Evolutionary conservation across 768 basidiomycete genomes (phyloP), one percentile per base, ranked within the genome.

Genomic region (Pleurotus giganteus): DNA sequence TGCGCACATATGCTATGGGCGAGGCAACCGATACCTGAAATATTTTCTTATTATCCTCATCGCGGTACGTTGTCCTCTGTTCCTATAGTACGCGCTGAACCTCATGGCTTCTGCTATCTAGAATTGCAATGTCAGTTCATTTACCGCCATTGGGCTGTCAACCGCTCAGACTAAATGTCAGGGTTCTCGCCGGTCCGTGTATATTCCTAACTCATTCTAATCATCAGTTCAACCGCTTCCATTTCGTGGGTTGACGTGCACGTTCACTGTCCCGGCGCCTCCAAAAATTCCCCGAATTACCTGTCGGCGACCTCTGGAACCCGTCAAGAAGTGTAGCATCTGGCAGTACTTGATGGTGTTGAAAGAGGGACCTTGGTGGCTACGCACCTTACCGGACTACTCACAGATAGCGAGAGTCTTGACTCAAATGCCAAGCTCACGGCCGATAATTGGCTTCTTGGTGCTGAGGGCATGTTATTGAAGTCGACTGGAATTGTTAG

Each of bases 1-100:
- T 49, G 47, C 47, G 47, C n/a, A 49, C 47, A 6, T 49, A 49
- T 19, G 47, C 47, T 19, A n/a, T 49, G 47, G 47, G 47, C 13
- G 23, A 29, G 47, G 47, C 13, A 9, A 49, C n/a, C 47, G 4
- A 4, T 28, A 7, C n/a, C 5, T 49, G n/a, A 49, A 49, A 34
- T n/a, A 17, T 28, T 29, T 49, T 12, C 31, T 49, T 11, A 32
- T 49, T 12, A 12, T 13, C n/a, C 21, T 49, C 4, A 19, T 49
- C 6, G 5, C 32, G 17, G 47, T 49, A 19, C n/a, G 47, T 49
- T 12, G 17, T 23, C 12, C 44, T 5, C 13, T 15, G 42, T 21
- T 23, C 13, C 44, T 46, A 6, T 23, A 15, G 15, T 17, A 6
- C 17, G 44, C 44, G n/a, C 21, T 17, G 5, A 15, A 27, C 12